Base-by-base conservation (phyloP, 108 stramenopile genomes). In the Schizochytrium sp. region DNA sequence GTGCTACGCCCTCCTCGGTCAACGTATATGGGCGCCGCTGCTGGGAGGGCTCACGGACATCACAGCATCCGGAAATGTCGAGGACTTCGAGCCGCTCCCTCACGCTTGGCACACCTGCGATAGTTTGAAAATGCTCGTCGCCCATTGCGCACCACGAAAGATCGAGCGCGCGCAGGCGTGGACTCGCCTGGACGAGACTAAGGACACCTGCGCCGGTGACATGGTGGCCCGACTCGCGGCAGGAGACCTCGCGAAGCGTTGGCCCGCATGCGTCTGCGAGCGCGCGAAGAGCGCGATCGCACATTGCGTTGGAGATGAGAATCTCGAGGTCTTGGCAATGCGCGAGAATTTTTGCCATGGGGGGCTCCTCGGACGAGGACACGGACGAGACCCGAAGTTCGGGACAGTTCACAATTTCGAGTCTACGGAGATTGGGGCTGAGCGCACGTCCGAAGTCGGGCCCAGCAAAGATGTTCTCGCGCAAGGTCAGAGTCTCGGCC, bases 151-250 rank as follows among this genome's bases (percentile, higher is more conserved):
- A 83, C 48, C 76, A 47, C 51, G 76, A 21, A 6, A 83, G 45
- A 53, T 83, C 76, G 48, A 83, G 51, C 4, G 45, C 76, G 6
- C 51, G 45, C 48, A 83, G 51, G 23, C 51, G 76, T 16, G 45
- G 45, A 12, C 45, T 53, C 19, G n/a, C 6, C 51, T 47, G 45
- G 23, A 53, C 76, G 19, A 83, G 12, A 8, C 0, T 16, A 0
- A 83, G 76, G 48, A 83, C 28, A 23, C 76, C 76, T 14, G n/a
- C 51, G n/a, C 76, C 76, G 23, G 76, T 83, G 76, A 83, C 48
- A 23, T 83, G 51, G 48, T 83, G 48, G 51, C 48, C 45, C 23
- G 48, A 83, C 25, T 53, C 76, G 3, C 76, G 76, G 76, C 76
- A 83, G 43, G 76, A 83, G 45, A 83, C 45, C 3, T 53, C 76